phyloP scores from a whole-genome alignment of 2,329 filamentous ascomycete genomes.

The Xylaria polymorpha region DNA sequence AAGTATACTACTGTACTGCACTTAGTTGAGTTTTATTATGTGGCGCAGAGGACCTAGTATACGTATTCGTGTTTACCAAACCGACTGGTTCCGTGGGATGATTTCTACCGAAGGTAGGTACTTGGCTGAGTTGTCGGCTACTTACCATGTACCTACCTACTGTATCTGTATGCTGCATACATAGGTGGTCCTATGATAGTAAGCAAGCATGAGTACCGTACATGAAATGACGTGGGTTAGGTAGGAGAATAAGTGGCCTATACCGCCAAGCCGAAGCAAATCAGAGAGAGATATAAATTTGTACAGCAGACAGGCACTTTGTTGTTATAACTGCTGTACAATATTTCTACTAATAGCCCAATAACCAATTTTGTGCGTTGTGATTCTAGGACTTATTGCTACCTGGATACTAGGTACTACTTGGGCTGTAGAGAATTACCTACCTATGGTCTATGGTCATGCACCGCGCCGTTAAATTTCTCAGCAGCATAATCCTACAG shows the following conservation, averaged over 20 bases:
- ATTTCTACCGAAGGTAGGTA: background rate
- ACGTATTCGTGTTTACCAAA: background rate
- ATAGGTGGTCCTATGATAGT: conserved; percentile 6
- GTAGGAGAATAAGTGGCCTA: conserved; percentile 6
- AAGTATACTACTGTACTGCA: conserved; percentile 6
- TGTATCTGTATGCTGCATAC: background rate
- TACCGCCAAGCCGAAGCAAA: background rate
- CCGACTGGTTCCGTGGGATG: background rate
- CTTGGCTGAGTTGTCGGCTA: conserved; percentile 10
- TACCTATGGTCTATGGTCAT: no score
- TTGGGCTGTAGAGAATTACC: background rate
- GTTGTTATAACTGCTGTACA: background rate
- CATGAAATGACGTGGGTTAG: conserved; percentile 29
- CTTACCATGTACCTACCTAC: background rate
- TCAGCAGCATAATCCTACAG: conserved; percentile 14
- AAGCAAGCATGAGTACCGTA: conserved; percentile 29
- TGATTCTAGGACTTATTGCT: background rate
- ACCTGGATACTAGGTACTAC: background rate
- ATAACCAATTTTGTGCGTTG: background rate
- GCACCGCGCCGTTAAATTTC: conserved; percentile 6
- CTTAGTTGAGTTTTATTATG: conserved; percentile 3
- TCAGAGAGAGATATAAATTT: background rate
- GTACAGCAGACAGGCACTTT: conserved; percentile 1
- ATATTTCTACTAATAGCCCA: background rate
- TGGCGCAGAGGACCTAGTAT: conserved; percentile 10